phyloP scores from a whole-genome alignment of 306 rosid genomes.

The Sphenostylis stenocarpa region DNA sequence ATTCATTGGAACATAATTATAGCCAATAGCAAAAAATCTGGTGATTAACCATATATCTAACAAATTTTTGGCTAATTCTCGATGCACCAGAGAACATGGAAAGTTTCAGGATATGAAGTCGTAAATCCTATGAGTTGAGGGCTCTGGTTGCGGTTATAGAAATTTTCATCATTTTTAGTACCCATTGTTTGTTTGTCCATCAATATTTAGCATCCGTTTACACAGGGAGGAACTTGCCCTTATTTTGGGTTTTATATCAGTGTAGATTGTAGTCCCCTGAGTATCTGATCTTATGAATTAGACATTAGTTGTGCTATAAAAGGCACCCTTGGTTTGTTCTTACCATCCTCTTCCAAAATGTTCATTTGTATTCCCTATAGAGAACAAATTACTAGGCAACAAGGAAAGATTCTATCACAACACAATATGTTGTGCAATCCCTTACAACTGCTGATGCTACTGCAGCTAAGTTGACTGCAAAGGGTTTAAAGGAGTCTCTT shows the following conservation, averaged over 20 bases:
- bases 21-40: neutral
- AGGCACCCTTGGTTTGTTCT: neutral
- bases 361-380: neutral
- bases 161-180: neutral
- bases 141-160: neutral
- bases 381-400: neutral
- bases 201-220: neutral
- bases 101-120: slow-evolving; percentile 21
- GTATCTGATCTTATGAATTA: neutral
- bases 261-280: neutral
- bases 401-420: neutral
- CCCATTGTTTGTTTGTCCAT: neutral
- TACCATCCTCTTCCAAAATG: neutral
- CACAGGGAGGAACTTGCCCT: neutral
- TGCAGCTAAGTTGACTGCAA: neutral
- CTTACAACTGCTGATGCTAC: neutral
- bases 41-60: neutral
- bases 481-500: neutral
- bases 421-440: neutral
- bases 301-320: neutral
- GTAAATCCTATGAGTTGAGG: slow-evolving; percentile 8
- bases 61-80: neutral
- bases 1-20: neutral
- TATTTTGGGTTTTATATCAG: neutral
- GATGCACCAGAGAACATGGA: slow-evolving; percentile 8